Conservation (phyloP, 306 rosid genomes). For the Arachis stenosperma region DNA sequence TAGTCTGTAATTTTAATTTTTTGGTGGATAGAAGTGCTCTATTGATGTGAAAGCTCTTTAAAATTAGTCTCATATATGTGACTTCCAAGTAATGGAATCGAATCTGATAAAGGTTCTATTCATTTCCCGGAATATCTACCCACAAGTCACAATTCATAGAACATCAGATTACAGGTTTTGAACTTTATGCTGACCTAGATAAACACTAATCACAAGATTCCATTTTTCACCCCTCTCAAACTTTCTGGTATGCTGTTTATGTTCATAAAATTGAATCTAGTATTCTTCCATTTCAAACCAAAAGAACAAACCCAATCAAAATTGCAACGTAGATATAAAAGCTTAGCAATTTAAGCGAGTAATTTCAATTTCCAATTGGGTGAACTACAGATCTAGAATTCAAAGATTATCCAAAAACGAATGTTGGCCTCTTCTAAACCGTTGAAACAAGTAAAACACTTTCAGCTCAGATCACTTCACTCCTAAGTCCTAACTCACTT, state of each 20-base stretch:
- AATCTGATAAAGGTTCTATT: conserved; percentile 3
- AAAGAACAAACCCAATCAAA: background rate
- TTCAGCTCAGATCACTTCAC: background rate
- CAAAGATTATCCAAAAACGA: conserved; percentile 7
- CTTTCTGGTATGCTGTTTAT: background rate
- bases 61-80: background rate
- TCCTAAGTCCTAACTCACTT: background rate
- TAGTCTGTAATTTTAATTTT: background rate
- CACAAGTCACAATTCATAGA: background rate
- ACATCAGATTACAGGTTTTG: background rate
- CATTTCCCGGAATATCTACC: conserved; percentile 10
- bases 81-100: background rate
- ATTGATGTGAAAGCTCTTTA: background rate
- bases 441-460: background rate
- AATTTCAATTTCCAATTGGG: background rate
- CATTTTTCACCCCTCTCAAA: too few relatives aligned
- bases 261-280: conserved; percentile 19
- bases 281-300: conserved; percentile 7
- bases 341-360: background rate
- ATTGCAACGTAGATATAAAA: background rate
- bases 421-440: background rate
- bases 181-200: background rate
- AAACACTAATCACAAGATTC: conserved; percentile 6
- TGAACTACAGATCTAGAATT: conserved; percentile 43
- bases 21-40: too few relatives aligned